Evolutionary conservation across 257 asterid species (phyloP), one percentile per base, ranked within the genome.

Genomic region (Fraxinus pennsylvanica): DNA sequence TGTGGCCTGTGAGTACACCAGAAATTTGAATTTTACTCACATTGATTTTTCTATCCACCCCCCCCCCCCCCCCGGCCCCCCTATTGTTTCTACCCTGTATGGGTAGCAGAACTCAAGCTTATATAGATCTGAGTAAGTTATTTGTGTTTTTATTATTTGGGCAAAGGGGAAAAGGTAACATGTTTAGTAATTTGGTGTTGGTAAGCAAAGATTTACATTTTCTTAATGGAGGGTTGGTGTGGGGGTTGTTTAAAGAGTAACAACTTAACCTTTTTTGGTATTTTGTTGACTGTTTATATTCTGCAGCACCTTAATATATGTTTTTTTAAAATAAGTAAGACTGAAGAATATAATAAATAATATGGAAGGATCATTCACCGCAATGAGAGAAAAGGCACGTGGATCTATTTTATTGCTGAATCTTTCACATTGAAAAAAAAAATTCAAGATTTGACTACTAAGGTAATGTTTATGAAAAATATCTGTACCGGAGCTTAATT

Each of bases 81-180:
- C 27, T 25, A 25, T 0, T 25, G 27, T 25, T 25, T 25, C 27
- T 25, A 25, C 0, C 27, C 27, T 25, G 27, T 25, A 25, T 25
- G 27, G 27, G 27, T 25, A 25, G 27, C 27, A 25, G 27, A 25
- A 25, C 27, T 25, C 27, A 25, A 61, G 29, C 38, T 39, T 69
- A 72, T n/a, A 33, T 61, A 14, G 22, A 29, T 43, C 57, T 29
- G 73, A 65, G 67, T 32, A 29, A 36, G 14, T 52, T 29, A 15
- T 45, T 21, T 30, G 73, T 33, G 9, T 45, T 22, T 73, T 43
- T 66, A 5, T 45, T 32, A 47, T 15, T 29, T 63, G 0, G 32
- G 25, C 22, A n/a, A 70, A 4, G 43, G n/a, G 25, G 19, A 10
- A 30, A 80, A 71, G 27, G 78, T 71, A 17, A 21, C 71, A 76